These are phyloP conservation scores for Prunus fruticosa DNA, from an alignment of 306 rosid species.

Conservation along the genomic window DNA sequence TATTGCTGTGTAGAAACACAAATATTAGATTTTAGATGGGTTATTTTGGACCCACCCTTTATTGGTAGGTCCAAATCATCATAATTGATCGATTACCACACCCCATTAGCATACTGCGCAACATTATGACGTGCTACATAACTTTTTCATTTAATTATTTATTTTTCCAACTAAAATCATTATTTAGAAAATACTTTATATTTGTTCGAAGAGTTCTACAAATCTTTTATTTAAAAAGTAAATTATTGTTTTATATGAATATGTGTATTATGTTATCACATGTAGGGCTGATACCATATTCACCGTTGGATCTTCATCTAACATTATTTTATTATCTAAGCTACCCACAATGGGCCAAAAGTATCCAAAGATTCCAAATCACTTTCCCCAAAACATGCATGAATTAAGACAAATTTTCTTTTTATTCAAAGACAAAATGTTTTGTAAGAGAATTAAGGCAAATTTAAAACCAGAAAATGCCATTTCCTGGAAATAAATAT, in stretches of 20 bases:
- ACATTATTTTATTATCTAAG: not conserved
- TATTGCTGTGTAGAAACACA: too few relatives aligned
- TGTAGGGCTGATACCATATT: not conserved
- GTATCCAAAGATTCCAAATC: not conserved
- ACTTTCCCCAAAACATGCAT: not conserved
- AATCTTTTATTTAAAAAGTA: not conserved
- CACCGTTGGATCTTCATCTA: not conserved
- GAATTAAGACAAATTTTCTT: not conserved
- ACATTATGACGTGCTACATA: too few relatives aligned
- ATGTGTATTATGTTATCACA: not conserved
- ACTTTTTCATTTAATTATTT: too few relatives aligned
- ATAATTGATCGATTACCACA: not conserved
- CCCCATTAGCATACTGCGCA: not conserved
- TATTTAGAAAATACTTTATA: not conserved
- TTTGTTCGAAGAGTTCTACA: not conserved
- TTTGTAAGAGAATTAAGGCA: not conserved
- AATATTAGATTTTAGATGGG: not conserved
- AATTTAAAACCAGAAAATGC: not conserved
- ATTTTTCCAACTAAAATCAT: not conserved
- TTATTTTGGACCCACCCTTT: constrained; percentile 27
- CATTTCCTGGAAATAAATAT: not conserved
- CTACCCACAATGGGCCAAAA: not conserved
- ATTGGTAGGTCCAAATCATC: constrained; percentile 17
- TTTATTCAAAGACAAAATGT: not conserved
- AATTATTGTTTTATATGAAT: too few relatives aligned